Evolutionary conservation across 2,329 filamentous ascomycete genomes (phyloP).

Genomic region (Talaromyces verruculosus): DNA sequence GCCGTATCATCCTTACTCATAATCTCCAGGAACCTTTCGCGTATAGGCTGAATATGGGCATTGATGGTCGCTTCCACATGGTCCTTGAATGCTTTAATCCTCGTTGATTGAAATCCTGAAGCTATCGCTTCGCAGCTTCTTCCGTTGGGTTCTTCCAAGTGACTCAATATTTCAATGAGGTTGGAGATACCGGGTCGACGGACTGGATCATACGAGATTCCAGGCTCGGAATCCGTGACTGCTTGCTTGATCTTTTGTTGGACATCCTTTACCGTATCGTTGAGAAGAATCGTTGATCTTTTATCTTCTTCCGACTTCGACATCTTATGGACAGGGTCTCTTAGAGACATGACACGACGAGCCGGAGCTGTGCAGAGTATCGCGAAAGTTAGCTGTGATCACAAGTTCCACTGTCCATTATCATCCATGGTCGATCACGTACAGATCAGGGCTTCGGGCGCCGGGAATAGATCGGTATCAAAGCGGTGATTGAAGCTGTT

Average conservation of each 20-base stretch:
- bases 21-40: slow-evolving; percentile 37
- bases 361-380: slow-evolving; percentile 60
- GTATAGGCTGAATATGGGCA: slow-evolving; percentile 33
- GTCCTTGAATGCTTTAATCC: slow-evolving; percentile 63
- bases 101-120: slow-evolving; percentile 44
- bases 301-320: slow-evolving; percentile 78
- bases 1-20: slow-evolving; percentile 30
- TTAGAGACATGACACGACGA: slow-evolving; percentile 86
- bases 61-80: slow-evolving; percentile 54
- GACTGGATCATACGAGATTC: slow-evolving; percentile 70
- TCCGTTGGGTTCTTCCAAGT: slow-evolving; percentile 64
- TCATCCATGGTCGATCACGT: slow-evolving; percentile 27
- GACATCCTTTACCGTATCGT: slow-evolving; percentile 66
- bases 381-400: slow-evolving; percentile 3
- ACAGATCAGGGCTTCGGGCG: slow-evolving; percentile 73
- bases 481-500: slow-evolving; percentile 82
- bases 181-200: slow-evolving; percentile 81
- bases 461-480: slow-evolving; percentile 57
- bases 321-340: slow-evolving; percentile 80
- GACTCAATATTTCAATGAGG: slow-evolving; percentile 74
- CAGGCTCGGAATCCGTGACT: slow-evolving; percentile 68
- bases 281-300: slow-evolving; percentile 78
- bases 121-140: slow-evolving; percentile 49
- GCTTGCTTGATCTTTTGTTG: slow-evolving; percentile 68
- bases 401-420: not conserved